Percentiles rank a stretch among this genome's conserved stretches.
These are phyloP conservation scores for Pilaira anomala DNA, from an alignment of 192 early-diverging fungal genomes.

Conservation along the genomic window DNA sequence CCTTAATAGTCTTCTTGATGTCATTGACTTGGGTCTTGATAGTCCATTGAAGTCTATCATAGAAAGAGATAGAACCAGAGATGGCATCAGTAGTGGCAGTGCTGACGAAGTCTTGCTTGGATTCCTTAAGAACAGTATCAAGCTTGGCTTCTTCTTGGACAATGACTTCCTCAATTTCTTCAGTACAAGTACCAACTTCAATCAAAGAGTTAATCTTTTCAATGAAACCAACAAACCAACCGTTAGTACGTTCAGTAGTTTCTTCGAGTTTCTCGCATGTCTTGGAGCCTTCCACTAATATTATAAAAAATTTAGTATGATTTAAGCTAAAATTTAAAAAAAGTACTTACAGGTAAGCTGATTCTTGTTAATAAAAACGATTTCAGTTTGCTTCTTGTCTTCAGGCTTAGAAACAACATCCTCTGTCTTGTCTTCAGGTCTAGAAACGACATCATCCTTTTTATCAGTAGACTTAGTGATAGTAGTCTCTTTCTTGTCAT, in stretches of 20 bases:
- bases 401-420: too few species aligned
- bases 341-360: too few species aligned
- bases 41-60: not conserved
- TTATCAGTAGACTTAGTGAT: too few species aligned
- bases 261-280: not conserved
- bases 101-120: not conserved
- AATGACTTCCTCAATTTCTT: conserved; percentile 10
- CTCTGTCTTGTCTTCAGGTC: too few species aligned
- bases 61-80: not conserved
- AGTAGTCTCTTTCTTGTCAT: not conserved
- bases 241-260: not conserved
- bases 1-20: conserved; percentile 5
- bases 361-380: not conserved
- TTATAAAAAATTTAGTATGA: too few species aligned
- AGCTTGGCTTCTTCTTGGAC: conserved; percentile 3
- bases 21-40: conserved; percentile 2
- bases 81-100: not conserved
- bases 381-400: conserved; percentile 2
- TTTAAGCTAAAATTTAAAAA: too few species aligned
- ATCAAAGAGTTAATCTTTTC: not conserved
- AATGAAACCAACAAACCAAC: conserved; percentile 4
- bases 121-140: not conserved
- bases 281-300: not conserved
- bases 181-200: not conserved
- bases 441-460: too few species aligned